Percentiles rank a stretch among this genome's conserved stretches.
Evolutionary conservation across 2,329 filamentous ascomycete genomes (phyloP).

Genomic region (Purpureocillium takamizusanense): DNA sequence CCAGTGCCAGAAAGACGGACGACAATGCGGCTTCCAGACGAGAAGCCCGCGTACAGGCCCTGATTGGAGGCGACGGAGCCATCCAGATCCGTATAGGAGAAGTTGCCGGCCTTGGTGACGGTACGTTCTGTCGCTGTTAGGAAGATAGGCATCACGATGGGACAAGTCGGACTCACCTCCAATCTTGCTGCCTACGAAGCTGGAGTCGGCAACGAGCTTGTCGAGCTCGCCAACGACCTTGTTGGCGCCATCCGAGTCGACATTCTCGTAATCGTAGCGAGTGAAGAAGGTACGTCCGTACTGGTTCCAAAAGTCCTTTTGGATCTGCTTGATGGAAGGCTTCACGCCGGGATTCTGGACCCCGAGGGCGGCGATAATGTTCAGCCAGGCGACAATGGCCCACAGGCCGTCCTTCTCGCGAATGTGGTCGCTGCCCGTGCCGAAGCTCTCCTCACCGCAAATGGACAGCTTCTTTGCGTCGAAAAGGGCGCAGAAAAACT

Average conservation of each 20-base stretch:
- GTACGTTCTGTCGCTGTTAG: conserved; percentile 50
- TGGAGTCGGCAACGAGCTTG: conserved; percentile 63
- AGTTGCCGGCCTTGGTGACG: conserved; percentile 85
- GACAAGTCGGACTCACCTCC: conserved; percentile 40
- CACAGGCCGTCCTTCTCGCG: conserved; percentile 98
- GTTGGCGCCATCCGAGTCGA: conserved; percentile 82
- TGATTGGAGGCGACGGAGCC: conserved; percentile 93
- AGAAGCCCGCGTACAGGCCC: conserved; percentile 89
- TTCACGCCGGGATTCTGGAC: conserved; percentile 70
- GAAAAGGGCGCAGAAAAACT: conserved; percentile 96
- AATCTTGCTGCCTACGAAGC: conserved; percentile 76
- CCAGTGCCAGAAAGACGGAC: conserved; percentile 93
- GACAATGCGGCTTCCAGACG: conserved; percentile 88
- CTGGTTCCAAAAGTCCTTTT: conserved; percentile 91
- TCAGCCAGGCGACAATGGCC: conserved; percentile 96
- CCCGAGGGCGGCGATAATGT: conserved; percentile 93
- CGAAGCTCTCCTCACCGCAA: conserved; percentile 96
- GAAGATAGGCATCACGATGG: conserved; percentile 1
- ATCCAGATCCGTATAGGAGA: conserved; percentile 97
- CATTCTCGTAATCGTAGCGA: conserved; percentile 95
- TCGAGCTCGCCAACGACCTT: conserved; percentile 79
- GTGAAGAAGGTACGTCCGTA: conserved; percentile 99
- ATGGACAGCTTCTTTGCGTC: conserved; percentile 95
- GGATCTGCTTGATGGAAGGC: conserved; percentile 91
- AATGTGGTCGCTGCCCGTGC: conserved; percentile 96